Percentiles rank a stretch among this genome's conserved stretches.
phyloP scores from a whole-genome alignment of 164 flowering plant genomes.

The Vitis rupestris region DNA sequence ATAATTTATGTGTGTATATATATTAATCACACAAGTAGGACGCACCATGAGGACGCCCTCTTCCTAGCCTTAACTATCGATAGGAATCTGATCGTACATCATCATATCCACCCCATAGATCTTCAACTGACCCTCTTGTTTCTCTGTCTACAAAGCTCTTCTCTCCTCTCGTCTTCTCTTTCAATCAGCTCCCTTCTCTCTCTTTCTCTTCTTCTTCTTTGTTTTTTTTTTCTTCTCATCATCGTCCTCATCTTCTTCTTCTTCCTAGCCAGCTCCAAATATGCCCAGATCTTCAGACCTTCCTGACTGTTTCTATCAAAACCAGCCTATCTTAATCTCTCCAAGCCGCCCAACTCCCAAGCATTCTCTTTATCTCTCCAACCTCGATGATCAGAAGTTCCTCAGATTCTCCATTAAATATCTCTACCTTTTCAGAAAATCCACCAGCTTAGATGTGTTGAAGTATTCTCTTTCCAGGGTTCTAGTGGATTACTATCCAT shows the following conservation, averaged over 20 bases:
- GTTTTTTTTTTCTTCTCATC: slow-evolving; percentile 13
- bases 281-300: slow-evolving; percentile 55
- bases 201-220: background rate
- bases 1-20: too few relatives aligned
- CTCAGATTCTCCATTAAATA: slow-evolving; percentile 85
- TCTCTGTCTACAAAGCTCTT: slow-evolving; percentile 12
- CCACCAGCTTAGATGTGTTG: slow-evolving; percentile 32
- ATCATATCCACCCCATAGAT: slow-evolving; percentile 34
- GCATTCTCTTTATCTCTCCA: slow-evolving; percentile 67
- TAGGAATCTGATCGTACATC: slow-evolving; percentile 38
- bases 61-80: background rate
- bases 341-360: slow-evolving; percentile 69
- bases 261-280: background rate
- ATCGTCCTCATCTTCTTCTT: too few relatives aligned
- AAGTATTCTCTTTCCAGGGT: slow-evolving; percentile 59
- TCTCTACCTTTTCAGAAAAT: slow-evolving; percentile 54
- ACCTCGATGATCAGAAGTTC: slow-evolving; percentile 84
- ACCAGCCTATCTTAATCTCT: slow-evolving; percentile 40
- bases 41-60: slow-evolving; percentile 1
- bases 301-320: slow-evolving; percentile 60
- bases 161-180: slow-evolving; percentile 12
- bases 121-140: slow-evolving; percentile 17
- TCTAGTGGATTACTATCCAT: slow-evolving; percentile 83
- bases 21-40: too few relatives aligned
- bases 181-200: slow-evolving; percentile 2